Conservation (phyloP, 2,329 filamentous ascomycete species). For the Apiospora saccharicola region DNA sequence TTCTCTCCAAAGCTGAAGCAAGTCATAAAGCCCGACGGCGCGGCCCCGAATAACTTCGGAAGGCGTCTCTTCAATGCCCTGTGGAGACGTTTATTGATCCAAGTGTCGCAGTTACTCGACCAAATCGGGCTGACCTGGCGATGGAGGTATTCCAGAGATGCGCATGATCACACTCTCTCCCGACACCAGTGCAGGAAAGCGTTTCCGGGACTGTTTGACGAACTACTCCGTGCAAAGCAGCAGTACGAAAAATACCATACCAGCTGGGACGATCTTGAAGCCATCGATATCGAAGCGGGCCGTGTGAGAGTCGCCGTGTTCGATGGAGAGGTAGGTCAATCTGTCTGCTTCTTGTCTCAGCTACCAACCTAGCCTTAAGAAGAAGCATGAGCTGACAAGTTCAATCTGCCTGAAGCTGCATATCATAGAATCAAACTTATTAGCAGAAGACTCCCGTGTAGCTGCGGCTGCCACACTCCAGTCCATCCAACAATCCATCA, state of each 20-base stretch:
- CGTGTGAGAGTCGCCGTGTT: not conserved
- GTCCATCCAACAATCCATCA: not conserved
- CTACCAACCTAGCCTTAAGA: not conserved
- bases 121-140: constrained; percentile 6
- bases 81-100: not conserved
- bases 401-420: not conserved
- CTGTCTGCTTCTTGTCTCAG: not conserved
- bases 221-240: not conserved
- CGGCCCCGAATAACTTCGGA: not conserved
- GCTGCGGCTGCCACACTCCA: not conserved
- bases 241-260: not conserved
- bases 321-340: not conserved
- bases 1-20: not conserved
- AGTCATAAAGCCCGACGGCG: not conserved
- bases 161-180: not conserved
- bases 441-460: not conserved
- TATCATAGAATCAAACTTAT: not conserved
- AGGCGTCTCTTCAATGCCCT: not conserved
- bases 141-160: constrained; percentile 19
- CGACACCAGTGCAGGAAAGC: constrained; percentile 12
- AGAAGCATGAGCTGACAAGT: not conserved
- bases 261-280: constrained; percentile 17
- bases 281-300: not conserved
- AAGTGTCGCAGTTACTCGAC: not conserved
- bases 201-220: constrained; percentile 11